Percentiles rank a stretch among this genome's conserved stretches.
These are phyloP conservation scores for Cyberlindnera japonica DNA, from an alignment of 805 yeast genomes.

Conservation along the genomic window DNA sequence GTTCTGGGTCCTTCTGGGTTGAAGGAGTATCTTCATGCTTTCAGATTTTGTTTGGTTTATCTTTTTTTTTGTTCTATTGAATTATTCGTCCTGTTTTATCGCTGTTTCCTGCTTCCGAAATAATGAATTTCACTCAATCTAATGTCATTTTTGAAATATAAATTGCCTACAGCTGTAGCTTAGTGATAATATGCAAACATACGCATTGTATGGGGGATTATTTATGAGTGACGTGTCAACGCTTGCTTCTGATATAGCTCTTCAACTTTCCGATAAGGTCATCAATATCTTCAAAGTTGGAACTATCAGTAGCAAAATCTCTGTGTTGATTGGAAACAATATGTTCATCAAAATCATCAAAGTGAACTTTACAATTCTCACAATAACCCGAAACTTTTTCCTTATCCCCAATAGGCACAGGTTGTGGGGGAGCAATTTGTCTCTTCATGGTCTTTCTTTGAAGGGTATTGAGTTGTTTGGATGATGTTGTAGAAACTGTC, in stretches of 20 bases:
- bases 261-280: constrained; percentile 47
- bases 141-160: no score
- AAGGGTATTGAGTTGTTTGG: constrained; percentile 46
- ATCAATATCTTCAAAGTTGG: constrained; percentile 77
- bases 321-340: constrained; percentile 65
- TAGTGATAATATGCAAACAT: no score
- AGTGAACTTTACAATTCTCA: constrained; percentile 86
- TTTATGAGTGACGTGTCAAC: constrained; percentile 6
- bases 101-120: no score
- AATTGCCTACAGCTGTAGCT: no score
- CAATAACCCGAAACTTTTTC: constrained; percentile 69
- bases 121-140: no score
- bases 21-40: not conserved
- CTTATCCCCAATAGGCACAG: constrained; percentile 5
- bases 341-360: constrained; percentile 77
- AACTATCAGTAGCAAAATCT: constrained; percentile 68
- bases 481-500: constrained; percentile 51
- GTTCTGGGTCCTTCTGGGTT: constrained; percentile 44
- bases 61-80: not conserved
- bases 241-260: constrained; percentile 20
- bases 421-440: constrained; percentile 1
- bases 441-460: constrained; percentile 37
- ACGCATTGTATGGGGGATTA: no score
- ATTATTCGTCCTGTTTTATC: no score
- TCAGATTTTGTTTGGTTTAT: not conserved